A percentile compares a stretch with the other conserved stretches of the same genome.
These are phyloP conservation scores for Suillus hirtellus DNA, from an alignment of 768 basidiomycete species.

Conservation along the genomic window DNA sequence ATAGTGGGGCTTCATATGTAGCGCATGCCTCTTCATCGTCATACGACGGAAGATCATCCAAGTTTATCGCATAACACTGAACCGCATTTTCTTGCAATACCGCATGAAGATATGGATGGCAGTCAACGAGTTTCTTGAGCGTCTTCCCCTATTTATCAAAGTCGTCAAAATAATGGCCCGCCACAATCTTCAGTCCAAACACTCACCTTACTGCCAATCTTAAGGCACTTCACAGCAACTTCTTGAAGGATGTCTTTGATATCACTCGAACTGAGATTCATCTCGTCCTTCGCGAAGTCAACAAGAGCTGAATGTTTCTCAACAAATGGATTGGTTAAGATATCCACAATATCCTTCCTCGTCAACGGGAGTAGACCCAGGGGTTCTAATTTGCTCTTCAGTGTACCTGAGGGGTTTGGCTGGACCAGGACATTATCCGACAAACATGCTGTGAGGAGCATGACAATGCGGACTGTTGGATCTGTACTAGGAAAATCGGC, in stretches of 20 bases:
- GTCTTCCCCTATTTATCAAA: conserved; percentile 57
- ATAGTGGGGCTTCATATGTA: conserved; percentile 51
- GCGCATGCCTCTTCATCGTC: conserved; percentile 49
- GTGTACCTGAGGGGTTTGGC: conserved; percentile 27
- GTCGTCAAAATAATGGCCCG: not conserved
- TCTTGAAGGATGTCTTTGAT: conserved; percentile 53
- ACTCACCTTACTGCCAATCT: conserved; percentile 53
- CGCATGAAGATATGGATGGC: conserved; percentile 39
- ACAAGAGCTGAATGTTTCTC: conserved; percentile 54
- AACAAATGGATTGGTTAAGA: conserved; percentile 70
- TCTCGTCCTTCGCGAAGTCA: conserved; percentile 47
- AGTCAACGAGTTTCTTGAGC: conserved; percentile 55
- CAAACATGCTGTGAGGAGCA: conserved; percentile 70
- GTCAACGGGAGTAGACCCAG: conserved; percentile 58
- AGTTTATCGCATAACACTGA: conserved; percentile 48
- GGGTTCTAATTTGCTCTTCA: conserved; percentile 52
- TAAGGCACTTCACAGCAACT: conserved; percentile 59
- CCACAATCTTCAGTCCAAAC: too few species aligned
- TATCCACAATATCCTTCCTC: conserved; percentile 56
- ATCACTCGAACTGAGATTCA: conserved; percentile 44
- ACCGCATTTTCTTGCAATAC: conserved; percentile 47
- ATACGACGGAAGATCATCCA: conserved; percentile 57
- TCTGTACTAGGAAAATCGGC: conserved; percentile 66
- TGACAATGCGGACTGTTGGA: conserved; percentile 62
- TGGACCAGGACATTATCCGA: conserved; percentile 28